These are phyloP conservation scores for Cladorrhinum sp. DNA, from an alignment of 2,329 filamentous ascomycete genomes.

Conservation along the genomic window DNA sequence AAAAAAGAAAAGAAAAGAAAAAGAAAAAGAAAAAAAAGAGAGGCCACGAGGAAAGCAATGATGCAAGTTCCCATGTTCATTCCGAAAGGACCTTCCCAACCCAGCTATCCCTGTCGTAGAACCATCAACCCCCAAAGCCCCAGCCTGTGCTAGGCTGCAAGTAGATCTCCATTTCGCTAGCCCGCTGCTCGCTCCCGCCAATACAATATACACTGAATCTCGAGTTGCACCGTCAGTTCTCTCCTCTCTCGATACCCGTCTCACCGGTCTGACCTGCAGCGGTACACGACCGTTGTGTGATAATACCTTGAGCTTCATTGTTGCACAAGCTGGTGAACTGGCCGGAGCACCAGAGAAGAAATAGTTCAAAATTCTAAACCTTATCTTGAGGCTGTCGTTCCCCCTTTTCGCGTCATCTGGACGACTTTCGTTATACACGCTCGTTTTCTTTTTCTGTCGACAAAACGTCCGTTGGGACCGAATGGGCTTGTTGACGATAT, in stretches of 20 bases:
- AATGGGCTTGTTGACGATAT: too few species aligned
- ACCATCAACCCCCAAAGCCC: too few species aligned
- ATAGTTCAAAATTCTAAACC: neutral
- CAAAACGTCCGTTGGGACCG: too few species aligned
- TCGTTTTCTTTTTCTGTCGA: neutral
- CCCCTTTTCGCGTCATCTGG: neutral
- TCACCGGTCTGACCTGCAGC: neutral
- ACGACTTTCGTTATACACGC: neutral
- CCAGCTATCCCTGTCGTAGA: too few species aligned
- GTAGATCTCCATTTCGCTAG: too few species aligned
- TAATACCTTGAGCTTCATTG: neutral
- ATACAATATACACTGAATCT: neutral
- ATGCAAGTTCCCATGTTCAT: neutral
- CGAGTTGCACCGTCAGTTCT: neutral
- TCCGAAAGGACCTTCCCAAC: neutral
- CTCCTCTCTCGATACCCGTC: neutral
- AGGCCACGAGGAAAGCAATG: too few species aligned
- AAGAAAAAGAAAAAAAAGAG: too few species aligned
- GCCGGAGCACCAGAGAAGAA: neutral
- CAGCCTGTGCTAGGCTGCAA: too few species aligned
- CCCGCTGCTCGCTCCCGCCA: too few species aligned
- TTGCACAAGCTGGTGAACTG: neutral
- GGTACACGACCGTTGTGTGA: neutral
- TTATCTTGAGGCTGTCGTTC: neutral
- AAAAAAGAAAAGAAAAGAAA: too few species aligned